phyloP scores from a whole-genome alignment of 805 yeast species.

The Metschnikowia noctiluminum region DNA sequence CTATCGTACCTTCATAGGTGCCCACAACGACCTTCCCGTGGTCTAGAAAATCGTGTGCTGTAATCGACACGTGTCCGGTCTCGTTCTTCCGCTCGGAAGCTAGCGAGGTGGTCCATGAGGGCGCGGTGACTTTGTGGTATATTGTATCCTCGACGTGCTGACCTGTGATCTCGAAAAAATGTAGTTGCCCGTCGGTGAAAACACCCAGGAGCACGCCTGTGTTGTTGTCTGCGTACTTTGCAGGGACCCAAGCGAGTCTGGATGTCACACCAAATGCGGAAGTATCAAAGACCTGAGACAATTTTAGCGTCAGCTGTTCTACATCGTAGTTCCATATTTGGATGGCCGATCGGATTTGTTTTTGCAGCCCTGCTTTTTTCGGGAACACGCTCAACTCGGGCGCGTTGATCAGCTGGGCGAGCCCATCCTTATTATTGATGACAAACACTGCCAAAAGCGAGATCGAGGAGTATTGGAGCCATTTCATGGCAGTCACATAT shows the following conservation, averaged over 20 bases:
- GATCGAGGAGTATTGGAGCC: slow-evolving; percentile 38
- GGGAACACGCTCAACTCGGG: slow-evolving; percentile 33
- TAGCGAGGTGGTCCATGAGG: slow-evolving; percentile 23
- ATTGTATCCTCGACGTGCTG: slow-evolving; percentile 6
- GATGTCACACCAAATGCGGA: slow-evolving; percentile 44
- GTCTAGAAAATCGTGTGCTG: slow-evolving; percentile 48
- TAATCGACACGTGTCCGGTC: slow-evolving; percentile 26
- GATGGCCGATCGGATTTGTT: slow-evolving; percentile 33
- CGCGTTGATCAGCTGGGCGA: slow-evolving; percentile 20
- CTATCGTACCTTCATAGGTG: slow-evolving; percentile 53
- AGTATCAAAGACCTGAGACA: slow-evolving; percentile 29
- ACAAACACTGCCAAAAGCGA: slow-evolving; percentile 49
- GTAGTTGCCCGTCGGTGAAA: slow-evolving; percentile 57
- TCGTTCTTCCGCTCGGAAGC: slow-evolving; percentile 8
- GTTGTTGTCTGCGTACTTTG: slow-evolving; percentile 22
- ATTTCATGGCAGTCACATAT: slow-evolving; percentile 48
- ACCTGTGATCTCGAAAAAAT: slow-evolving; percentile 39
- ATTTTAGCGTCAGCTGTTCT: slow-evolving; percentile 21
- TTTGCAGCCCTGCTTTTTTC: slow-evolving; percentile 1
- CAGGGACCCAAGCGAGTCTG: slow-evolving; percentile 39
- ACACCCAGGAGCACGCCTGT: slow-evolving; percentile 49
- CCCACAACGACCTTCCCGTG: slow-evolving; percentile 51
- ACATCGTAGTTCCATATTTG: slow-evolving; percentile 41
- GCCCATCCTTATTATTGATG: slow-evolving; percentile 30
- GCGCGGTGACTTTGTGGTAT: slow-evolving; percentile 15